Conservation (phyloP, 2,329 filamentous ascomycete species). For the Neopestalotiopsis sp. region DNA sequence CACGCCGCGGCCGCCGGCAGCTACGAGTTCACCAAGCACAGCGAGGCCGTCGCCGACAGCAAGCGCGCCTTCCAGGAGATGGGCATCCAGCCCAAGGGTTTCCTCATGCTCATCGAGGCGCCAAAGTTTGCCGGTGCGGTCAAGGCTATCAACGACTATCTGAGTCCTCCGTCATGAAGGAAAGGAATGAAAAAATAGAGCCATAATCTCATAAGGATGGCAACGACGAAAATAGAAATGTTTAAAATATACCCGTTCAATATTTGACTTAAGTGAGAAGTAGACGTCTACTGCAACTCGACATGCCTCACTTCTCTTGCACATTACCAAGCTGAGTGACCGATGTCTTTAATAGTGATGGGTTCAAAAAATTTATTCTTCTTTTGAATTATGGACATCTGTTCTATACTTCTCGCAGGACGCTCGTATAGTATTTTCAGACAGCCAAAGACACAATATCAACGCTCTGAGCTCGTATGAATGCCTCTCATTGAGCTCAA, state of each 20-base stretch:
- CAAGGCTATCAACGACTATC: constrained; percentile 76
- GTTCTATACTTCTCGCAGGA: neutral
- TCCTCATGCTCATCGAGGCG: constrained; percentile 86
- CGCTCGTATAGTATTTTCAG: too few species aligned
- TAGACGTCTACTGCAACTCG: too few species aligned
- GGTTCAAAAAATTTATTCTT: too few species aligned
- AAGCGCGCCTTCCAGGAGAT: constrained; percentile 94
- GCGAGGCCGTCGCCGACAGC: constrained; percentile 83
- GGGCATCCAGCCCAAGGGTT: constrained; percentile 83
- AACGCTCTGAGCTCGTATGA: too few species aligned
- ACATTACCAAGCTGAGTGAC: too few species aligned
- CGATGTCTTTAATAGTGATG: too few species aligned
- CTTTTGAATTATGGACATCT: neutral
- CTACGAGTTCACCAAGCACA: constrained; percentile 81
- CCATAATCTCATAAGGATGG: neutral
- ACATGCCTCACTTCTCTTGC: too few species aligned
- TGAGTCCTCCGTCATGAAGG: constrained; percentile 57
- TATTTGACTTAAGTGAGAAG: neutral
- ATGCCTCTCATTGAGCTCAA: neutral
- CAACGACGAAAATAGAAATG: neutral
- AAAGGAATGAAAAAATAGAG: neutral
- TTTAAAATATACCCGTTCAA: neutral
- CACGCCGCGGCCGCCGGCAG: constrained; percentile 73
- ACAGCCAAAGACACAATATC: too few species aligned
- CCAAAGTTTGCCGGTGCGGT: constrained; percentile 77